A percentile compares a stretch with the other conserved stretches of the same genome.
Conservation (phyloP, 768 basidiomycete species). For the Phanerochaete carnosa region DNA sequence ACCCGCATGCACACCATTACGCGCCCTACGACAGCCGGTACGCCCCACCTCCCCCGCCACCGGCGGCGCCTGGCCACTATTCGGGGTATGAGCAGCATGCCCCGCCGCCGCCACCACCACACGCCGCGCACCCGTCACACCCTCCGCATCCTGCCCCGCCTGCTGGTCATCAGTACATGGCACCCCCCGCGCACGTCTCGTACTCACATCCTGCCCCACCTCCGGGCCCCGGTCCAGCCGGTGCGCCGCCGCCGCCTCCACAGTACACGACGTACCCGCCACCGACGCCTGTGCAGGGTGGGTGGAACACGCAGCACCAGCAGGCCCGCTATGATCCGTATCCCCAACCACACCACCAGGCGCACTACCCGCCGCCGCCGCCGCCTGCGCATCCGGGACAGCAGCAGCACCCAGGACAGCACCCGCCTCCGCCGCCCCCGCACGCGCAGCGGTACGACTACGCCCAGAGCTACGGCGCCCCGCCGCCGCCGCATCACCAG, state of each 20-base stretch:
- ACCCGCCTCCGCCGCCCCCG: conserved; percentile 21
- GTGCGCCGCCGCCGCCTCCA: conserved; percentile 12
- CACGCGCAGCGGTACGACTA: neutral
- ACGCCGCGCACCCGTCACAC: conserved; percentile 10
- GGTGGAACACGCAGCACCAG: neutral
- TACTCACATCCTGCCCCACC: conserved; percentile 12
- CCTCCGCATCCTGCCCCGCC: conserved; percentile 10
- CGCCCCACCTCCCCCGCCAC: conserved; percentile 16
- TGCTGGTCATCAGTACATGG: conserved; percentile 1
- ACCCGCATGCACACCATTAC: conserved; percentile 7
- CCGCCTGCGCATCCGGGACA: conserved; percentile 24
- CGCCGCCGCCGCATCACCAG: conserved; percentile 2
- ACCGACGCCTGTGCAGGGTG: conserved; percentile 12
- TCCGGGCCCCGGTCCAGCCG: conserved; percentile 17
- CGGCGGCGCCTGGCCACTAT: conserved; percentile 1
- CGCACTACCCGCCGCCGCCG: conserved; percentile 13
- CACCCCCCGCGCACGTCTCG: neutral
- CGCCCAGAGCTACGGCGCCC: conserved; percentile 1
- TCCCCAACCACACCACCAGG: conserved; percentile 14
- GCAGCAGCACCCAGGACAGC: conserved; percentile 28
- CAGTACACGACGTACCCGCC: conserved; percentile 15
- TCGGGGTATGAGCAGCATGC: neutral
- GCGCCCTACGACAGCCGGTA: conserved; percentile 5
- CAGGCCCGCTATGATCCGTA: conserved; percentile 3
- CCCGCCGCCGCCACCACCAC: conserved; percentile 14